phyloP scores from a whole-genome alignment of 2,329 filamentous ascomycete species.

The Sclerotinia subarctica region DNA sequence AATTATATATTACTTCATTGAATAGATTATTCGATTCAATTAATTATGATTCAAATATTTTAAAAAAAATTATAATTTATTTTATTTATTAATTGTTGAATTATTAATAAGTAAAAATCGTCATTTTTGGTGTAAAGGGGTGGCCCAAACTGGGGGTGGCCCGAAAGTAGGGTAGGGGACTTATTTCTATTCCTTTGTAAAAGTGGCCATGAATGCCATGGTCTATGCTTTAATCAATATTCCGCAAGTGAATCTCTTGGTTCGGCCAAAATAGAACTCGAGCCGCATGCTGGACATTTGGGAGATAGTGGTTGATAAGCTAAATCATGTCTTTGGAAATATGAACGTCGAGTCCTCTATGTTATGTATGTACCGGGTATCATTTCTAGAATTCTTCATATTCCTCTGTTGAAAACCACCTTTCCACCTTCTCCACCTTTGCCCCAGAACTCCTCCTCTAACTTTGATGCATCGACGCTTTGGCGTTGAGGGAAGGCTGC shows the following conservation, averaged over 20 bases:
- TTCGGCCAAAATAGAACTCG: constrained; percentile 5
- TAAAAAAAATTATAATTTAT: too few relatives aligned
- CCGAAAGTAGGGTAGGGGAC: too few relatives aligned
- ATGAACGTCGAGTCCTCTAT: background rate
- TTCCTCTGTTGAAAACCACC: constrained; percentile 96
- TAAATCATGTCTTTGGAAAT: constrained; percentile 2
- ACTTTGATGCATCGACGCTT: constrained; percentile 66
- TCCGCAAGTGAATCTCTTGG: background rate
- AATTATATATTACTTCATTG: too few relatives aligned
- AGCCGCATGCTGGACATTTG: constrained; percentile 8
- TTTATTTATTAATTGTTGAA: too few relatives aligned
- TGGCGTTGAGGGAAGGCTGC: constrained; percentile 92
- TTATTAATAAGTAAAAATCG: too few relatives aligned
- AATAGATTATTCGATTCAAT: too few relatives aligned
- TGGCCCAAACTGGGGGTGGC: too few relatives aligned
- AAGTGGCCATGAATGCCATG: background rate
- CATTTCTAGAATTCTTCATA: constrained; percentile 47
- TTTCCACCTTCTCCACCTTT: constrained; percentile 73
- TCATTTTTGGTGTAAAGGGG: too few relatives aligned
- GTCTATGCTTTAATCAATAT: background rate
- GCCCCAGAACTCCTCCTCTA: constrained; percentile 86
- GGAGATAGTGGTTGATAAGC: background rate
- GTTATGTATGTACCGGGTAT: constrained; percentile 2
- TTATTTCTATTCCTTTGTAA: background rate
- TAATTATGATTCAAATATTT: too few relatives aligned